Base-by-base conservation (phyloP, 2,329 filamentous ascomycete genomes). In the Pseudonectria buxi region DNA sequence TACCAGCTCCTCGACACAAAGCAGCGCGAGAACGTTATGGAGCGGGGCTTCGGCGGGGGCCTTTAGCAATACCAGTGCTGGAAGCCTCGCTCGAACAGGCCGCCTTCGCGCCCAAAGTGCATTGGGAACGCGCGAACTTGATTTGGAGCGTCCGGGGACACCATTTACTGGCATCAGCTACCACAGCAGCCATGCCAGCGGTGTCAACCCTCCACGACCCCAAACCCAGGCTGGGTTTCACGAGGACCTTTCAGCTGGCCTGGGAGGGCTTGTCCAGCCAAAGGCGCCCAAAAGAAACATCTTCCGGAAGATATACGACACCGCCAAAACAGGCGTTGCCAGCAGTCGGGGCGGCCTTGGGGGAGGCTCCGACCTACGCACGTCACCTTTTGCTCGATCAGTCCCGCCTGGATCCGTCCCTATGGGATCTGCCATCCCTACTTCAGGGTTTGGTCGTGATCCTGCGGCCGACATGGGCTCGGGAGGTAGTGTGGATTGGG, bases 301-400 rank as follows among this genome's bases (percentile, higher is more conserved):
- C 54, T 92, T 96, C 70, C 92, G 90, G 61, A 94, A 94, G 55
- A 90, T 96, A 50, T 78, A 95, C 22, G 89, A 95, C 46, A 87
- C 86, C 3, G 90, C 89, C 12, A 95, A 94, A 65, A 95, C 90
- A 0, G 87, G 88, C 24, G 89, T 94, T 24, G 90, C 90, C 2
- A 94, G 81, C 55, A 87, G 86, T 35, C 78, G 90, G 43, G 92
- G 83, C 46, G 94, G 83, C 45, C 86, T 95, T 46, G 83, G 82
- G 3, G 76, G 78, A 24, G 75, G 76, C 3, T 55, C 62, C 6
- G 62, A 62, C 28, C 61, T 66, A 2, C 51, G 61, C n/a, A 62
- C 64, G 3, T 67, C 68, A 6, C 61, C 66, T 2, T 63, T 67
- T 33, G 56, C 58, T 43, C 67, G 63, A 35, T 63, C 66, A 3